Base-by-base conservation (phyloP, 2,329 filamentous ascomycete genomes). In the Fusarium proliferatum region DNA sequence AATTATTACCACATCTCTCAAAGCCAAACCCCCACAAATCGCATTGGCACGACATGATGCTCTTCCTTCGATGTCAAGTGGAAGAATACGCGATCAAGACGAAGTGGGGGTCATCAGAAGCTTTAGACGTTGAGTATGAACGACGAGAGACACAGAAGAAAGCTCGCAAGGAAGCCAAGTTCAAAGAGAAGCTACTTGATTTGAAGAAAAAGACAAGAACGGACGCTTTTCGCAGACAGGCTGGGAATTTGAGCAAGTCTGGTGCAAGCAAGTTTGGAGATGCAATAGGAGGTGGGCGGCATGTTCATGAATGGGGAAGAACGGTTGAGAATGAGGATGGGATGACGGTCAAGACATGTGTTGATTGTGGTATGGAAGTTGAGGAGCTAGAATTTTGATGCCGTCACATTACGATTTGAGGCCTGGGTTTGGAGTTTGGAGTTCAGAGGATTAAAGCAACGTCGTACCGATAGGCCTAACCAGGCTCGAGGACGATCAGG, bases 31-130 rank as follows among this genome's bases (percentile, higher is more conserved):
- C 96, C 2, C 96, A 98, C 84, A 98, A 98, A 81, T 91, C 93
- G 0, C 95, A 95, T 66, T 99, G 95, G 94, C 95, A 98, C 82
- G 94, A 97, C 85, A 99, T 99, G 96, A 97, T 97, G 92, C 88
- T 99, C 5, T 99, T 96, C 80, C 86, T 99, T 28, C 92, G 96
- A 2, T 97, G 91, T 69, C 96, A 99, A 80, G 94, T 99, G 5
- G 96, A 99, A 80, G 94, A 95, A 64, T 98, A 98, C 80, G 96
- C 96, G 1, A 92, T 98, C 77, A 90, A 88, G 3, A 91, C 90
- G 73, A 98, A 98, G 84, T 99, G 96, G 96, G 96, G 96, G 0
- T 94, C 92, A 0, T 84, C 93, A 0, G 95, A 96, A 79, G 93
- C 92, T 1, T 84, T 98, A 9, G 96, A 98, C 80, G 94, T 89